phyloP scores from a whole-genome alignment of 352 stramenopile species.

The Pythium aristosporum region DNA sequence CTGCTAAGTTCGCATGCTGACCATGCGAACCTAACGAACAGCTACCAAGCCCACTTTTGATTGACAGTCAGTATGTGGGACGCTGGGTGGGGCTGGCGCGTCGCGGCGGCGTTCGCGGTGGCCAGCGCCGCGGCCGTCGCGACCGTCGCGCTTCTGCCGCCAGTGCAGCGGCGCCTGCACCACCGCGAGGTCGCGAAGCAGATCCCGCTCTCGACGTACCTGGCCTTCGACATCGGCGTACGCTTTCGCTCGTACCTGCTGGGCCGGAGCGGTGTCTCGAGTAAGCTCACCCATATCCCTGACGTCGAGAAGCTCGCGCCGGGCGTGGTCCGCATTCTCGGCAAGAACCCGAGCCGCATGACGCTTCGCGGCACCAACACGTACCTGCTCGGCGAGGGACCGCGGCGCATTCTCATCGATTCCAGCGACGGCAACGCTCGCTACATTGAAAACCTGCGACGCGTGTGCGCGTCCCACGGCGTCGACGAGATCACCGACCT shows the following conservation, averaged over 20 bases:
- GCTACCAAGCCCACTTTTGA: too few species aligned
- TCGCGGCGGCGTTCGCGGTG: not conserved
- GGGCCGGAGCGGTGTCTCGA: constrained; percentile 42
- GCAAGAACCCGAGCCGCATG: constrained; percentile 85
- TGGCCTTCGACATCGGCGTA: constrained; percentile 49
- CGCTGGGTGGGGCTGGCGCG: constrained; percentile 9
- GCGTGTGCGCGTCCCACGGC: constrained; percentile 37
- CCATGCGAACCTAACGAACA: too few species aligned
- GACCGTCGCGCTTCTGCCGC: constrained; percentile 14
- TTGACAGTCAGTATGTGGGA: constrained; percentile 6
- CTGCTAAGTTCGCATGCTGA: constrained; percentile 11
- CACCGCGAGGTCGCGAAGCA: constrained; percentile 5
- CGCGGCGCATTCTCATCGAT: constrained; percentile 71
- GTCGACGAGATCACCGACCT: constrained; percentile 69
- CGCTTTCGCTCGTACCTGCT: constrained; percentile 46
- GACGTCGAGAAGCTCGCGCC: constrained; percentile 44
- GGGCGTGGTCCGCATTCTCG: constrained; percentile 70
- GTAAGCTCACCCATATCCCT: constrained; percentile 37
- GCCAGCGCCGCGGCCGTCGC: not conserved
- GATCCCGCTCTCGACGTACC: constrained; percentile 35
- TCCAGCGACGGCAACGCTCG: constrained; percentile 65
- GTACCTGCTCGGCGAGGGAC: constrained; percentile 81
- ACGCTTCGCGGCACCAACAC: constrained; percentile 90
- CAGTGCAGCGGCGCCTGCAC: constrained; percentile 13
- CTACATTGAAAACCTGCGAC: constrained; percentile 49